Base-by-base conservation (phyloP, 257 asterid species). In the Nicotiana tomentosiformis region DNA sequence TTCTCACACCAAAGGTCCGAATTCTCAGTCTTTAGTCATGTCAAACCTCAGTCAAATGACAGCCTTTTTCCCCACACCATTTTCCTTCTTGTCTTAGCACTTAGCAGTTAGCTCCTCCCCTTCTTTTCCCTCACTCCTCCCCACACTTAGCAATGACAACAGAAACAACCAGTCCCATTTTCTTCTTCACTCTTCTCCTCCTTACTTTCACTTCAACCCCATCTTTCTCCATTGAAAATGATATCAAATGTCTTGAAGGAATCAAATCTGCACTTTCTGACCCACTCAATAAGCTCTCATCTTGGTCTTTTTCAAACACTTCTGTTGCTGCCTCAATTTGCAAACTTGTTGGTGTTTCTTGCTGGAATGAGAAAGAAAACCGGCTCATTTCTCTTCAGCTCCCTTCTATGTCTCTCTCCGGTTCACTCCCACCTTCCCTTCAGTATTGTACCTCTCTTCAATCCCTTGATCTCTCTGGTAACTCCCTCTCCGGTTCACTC, bases 311-410 rank as follows among this genome's bases (percentile, higher is more conserved):
- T 74, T 56, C 90, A 9, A 91, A 91, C 83, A 69, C 84, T 20
- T 68, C 93, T 4, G 86, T 58, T 5, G 91, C 91, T 5, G 91
- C 91, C 2, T 90, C 88, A 77, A 88, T 91, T 65, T 93, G 97
- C 86, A 83, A 23, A 1, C 87, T 90, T 77, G 53, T 16, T 5
- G 97, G 97, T 8, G 93, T 87, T 8, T 49, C 91, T n/a, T 93
- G 97, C 82, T 93, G 97, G 97, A 93, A 93, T 85, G 90, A 89
- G 32, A 89, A 84, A 11, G 95, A 93, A 39, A 91, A 90, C 64
- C 84, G 91, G 55, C 82, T 93, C 0, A 16, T 91, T 18, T 79
- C 88, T 2, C 20, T 93, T 72, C 85, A 84, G 30, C 93, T 93
- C 20, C 89, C 51, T 83, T 84, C 88, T 29, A 87, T 80, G 76